Evolutionary conservation across 441 rosid genomes (phyloP), one percentile per base, ranked within the genome.

Genomic region (Bocquillonia castaneifolia): DNA sequence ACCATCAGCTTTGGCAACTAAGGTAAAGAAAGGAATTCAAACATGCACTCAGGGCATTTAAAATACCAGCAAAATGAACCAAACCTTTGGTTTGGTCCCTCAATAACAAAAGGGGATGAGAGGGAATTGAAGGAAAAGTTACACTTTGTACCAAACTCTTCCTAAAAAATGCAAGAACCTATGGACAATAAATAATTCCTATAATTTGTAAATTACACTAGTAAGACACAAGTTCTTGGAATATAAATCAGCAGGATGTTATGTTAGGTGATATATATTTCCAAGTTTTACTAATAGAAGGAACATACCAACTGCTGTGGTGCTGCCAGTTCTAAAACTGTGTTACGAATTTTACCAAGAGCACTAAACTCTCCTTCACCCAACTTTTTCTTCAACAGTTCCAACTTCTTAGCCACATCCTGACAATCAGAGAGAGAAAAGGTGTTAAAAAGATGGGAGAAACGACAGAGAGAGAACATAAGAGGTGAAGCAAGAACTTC

Each of bases 291-390:
- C 15, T 26, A 73, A 47, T 42, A 56, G 32, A 71, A 71, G 47
- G 55, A 68, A 69, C 81, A 69, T 86, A 91, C 99, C 90, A 94
- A 74, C 72, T 90, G 82, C 63, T 84, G 51, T 18, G 97, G 97
- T 63, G 98, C 90, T 22, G 66, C 74, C 77, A 94, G 77, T 77
- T 78, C 80, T 77, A 88, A 76, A 72, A 94, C 83, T 60, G 96
- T 84, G 67, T 85, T 77, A 39, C 98, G 97, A 59, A 92, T 91
- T 72, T 87, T 84, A 67, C 63, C 56, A 12, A 94, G 96, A 67
- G 74, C 85, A 77, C 81, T 72, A 71, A 78, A 77, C 51, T 90
- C 85, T 32, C 89, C 97, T 52, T 57, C 81, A 65, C 70, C 84
- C 65, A 94, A 82, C 71, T 80, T 87, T 76, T 82, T 80, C 83